A percentile compares a stretch with the other conserved stretches of the same genome.
phyloP scores from a whole-genome alignment of 345 rosid genomes.

The Eucalyptus erythrocorys region DNA sequence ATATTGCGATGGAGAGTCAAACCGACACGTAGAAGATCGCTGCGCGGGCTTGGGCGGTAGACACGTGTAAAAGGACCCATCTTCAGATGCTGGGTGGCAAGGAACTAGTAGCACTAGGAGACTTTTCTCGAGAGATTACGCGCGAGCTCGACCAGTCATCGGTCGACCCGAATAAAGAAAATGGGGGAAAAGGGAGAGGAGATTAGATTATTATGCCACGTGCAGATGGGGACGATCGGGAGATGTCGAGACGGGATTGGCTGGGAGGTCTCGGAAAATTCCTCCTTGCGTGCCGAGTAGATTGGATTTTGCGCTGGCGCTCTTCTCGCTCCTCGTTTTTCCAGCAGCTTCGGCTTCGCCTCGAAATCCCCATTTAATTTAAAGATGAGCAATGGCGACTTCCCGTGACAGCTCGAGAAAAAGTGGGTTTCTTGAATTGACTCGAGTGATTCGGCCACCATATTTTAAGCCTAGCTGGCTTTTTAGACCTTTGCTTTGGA shows the following conservation, averaged over 20 bases:
- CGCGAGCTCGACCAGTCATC: not conserved
- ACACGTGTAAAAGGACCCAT: not conserved
- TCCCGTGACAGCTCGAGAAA: not conserved
- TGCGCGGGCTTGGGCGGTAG: not conserved
- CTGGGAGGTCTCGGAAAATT: not conserved
- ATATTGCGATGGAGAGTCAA: conserved; percentile 8
- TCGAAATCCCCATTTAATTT: not conserved
- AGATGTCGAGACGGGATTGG: conserved; percentile 1
- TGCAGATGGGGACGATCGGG: not conserved
- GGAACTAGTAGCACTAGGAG: not conserved
- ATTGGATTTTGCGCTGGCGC: not conserved
- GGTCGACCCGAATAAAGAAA: not conserved
- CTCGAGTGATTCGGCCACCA: not conserved
- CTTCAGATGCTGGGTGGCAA: not conserved
- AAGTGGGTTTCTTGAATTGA: not conserved
- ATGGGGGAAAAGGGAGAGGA: fast-evolving
- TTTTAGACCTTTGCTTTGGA: not conserved
- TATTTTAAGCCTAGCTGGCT: not conserved
- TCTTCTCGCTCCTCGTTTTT: not conserved
- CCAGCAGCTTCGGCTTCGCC: not conserved
- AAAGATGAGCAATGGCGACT: not conserved
- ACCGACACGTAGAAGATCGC: conserved; percentile 4
- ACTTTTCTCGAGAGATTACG: not conserved
- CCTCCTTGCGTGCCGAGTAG: not conserved
- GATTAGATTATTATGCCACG: conserved; percentile 4